Percentiles rank a stretch among this genome's conserved stretches.
phyloP scores from a whole-genome alignment of 164 flowering plant species.

The Umbilicus rupestris region DNA sequence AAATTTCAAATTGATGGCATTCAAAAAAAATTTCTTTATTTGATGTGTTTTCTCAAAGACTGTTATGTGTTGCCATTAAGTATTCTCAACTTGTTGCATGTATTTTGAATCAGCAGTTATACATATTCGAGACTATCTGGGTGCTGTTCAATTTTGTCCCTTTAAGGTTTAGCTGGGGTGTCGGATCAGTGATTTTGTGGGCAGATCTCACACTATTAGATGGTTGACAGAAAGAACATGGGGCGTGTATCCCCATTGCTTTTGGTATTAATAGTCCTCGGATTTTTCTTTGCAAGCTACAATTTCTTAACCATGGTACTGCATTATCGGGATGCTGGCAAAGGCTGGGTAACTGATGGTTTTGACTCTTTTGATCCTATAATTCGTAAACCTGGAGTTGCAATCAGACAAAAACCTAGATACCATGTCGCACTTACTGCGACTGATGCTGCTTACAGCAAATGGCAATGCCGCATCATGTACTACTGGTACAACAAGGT shows the following conservation, averaged over 20 bases:
- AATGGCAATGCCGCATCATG: conserved; percentile 97
- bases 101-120: no score
- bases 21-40: no score
- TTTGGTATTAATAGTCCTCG: conserved; percentile 36
- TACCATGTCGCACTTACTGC: conserved; percentile 88
- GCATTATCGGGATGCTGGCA: conserved; percentile 22
- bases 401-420: conserved; percentile 19
- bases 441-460: conserved; percentile 75
- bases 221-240: conserved; percentile 38
- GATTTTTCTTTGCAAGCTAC: conserved; percentile 51
- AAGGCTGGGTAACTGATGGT: no score
- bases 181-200: no score
- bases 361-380: conserved; percentile 38
- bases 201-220: not conserved
- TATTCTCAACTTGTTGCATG: no score
- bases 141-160: no score
- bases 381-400: conserved; percentile 38
- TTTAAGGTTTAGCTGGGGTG: no score
- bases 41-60: no score
- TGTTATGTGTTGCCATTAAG: no score
- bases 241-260: conserved; percentile 39
- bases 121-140: no score
- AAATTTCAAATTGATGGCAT: no score
- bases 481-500: conserved; percentile 86
- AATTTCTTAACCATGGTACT: conserved; percentile 44